Base-by-base conservation (phyloP, 225 moss, liverwort and hornwort species). In the Marchantia polymorpha region DNA sequence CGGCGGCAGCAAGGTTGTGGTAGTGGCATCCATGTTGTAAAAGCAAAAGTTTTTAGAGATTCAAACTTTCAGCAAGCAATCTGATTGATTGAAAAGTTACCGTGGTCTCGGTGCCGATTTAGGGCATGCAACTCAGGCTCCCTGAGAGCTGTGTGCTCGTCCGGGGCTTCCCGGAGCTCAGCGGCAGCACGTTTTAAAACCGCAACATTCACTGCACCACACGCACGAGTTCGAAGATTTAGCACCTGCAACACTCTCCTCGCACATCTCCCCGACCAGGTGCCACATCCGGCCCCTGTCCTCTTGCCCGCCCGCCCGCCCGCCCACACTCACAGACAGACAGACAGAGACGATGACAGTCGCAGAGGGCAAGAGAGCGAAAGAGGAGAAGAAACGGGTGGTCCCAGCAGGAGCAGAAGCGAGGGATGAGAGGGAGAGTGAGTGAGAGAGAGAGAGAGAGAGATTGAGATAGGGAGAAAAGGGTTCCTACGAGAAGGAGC, bases 11-110 rank as follows among this genome's bases (percentile, higher is more conserved):
- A 86, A 79, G 59, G 86, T 70, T 54, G 85, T 78, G 6, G 86
- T 81, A 56, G 83, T 75, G 75, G 86, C 83, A 86, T 86, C 86
- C 86, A 86, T 86, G 64, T 81, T 76, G 60, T 64, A 83, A 83
- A 86, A 83, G 52, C 54, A 75, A 77, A 78, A 60, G 54, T 59
- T 83, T 80, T 64, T 58, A 25, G 70, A 72, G 78, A 71, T 81
- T 58, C 59, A 80, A 60, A 59, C 74, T 64, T 23, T 69, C 25
- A 65, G 64, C 63, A 79, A 82, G 79, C 72, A 79, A 76, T 82
- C 76, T 64, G 76, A 46, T 65, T 27, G 65, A 31, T 65, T 27
- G 65, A 31, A 64, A 67, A 82, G 74, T 79, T 71, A 82, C 76
- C 73, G 29, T 74, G 23, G 26, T 30, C 55, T 56, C 72, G 19